A percentile compares a stretch with the other conserved stretches of the same genome.
These are phyloP conservation scores for Agastache rugosa DNA, from an alignment of 257 asterid genomes.

Conservation along the genomic window DNA sequence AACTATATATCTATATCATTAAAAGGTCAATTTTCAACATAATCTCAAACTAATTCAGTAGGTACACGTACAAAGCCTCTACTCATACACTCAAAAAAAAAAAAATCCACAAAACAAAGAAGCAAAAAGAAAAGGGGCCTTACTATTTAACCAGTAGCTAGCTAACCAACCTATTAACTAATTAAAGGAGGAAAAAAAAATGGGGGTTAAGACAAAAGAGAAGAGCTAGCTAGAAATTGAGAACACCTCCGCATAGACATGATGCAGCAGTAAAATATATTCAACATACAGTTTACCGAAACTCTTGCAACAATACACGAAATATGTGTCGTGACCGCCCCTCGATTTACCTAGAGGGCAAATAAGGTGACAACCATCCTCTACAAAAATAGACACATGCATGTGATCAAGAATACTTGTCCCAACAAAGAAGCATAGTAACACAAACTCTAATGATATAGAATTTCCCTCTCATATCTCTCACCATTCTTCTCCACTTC, in stretches of 20 bases:
- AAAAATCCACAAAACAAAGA: too few relatives aligned
- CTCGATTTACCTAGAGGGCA: too few relatives aligned
- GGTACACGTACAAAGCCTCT: slow-evolving; percentile 7
- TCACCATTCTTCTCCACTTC: slow-evolving; percentile 50
- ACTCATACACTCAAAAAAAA: too few relatives aligned
- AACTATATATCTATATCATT: neutral
- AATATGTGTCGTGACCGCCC: too few relatives aligned
- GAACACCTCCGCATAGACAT: neutral
- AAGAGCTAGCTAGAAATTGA: neutral
- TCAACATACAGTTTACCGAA: too few relatives aligned
- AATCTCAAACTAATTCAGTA: neutral
- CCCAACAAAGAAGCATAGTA: slow-evolving; percentile 53
- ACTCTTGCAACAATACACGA: too few relatives aligned
- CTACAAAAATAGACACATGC: too few relatives aligned
- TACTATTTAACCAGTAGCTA: neutral
- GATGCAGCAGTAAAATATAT: neutral
- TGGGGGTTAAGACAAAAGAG: neutral
- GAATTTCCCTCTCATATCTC: slow-evolving; percentile 48
- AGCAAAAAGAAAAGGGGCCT: neutral
- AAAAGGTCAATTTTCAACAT: neutral
- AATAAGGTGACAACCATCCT: too few relatives aligned
- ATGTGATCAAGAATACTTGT: slow-evolving; percentile 37
- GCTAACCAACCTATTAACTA: neutral
- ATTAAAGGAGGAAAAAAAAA: neutral
- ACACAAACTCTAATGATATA: slow-evolving; percentile 50